phyloP scores from a whole-genome alignment of 2,329 filamentous ascomycete genomes.

The Xylariales sp. region DNA sequence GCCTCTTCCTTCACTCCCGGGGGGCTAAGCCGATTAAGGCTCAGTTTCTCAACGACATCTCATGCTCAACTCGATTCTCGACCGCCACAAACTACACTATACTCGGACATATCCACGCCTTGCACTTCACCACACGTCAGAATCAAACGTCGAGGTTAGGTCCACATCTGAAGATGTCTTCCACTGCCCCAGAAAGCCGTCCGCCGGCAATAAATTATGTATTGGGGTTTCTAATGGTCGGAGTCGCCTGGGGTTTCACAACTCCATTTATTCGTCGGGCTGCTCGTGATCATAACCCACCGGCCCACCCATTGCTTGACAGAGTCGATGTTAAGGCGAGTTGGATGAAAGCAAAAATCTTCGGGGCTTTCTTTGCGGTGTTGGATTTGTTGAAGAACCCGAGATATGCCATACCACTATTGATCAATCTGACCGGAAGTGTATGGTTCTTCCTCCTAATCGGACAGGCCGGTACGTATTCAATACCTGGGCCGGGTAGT shows the following conservation, averaged over 20 bases:
- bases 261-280: slow-evolving; percentile 89
- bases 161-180: slow-evolving; percentile 13
- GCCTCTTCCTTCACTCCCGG: background rate
- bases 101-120: background rate
- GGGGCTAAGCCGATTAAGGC: background rate
- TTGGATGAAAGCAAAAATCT: slow-evolving; percentile 58
- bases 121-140: too few species aligned
- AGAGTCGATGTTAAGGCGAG: slow-evolving; percentile 47
- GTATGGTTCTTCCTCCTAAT: slow-evolving; percentile 96
- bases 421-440: slow-evolving; percentile 87
- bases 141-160: too few species aligned
- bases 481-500: too few species aligned
- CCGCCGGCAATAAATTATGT: slow-evolving; percentile 73
- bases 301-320: slow-evolving; percentile 51
- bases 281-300: slow-evolving; percentile 68
- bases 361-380: slow-evolving; percentile 68
- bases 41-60: background rate
- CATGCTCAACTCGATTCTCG: too few species aligned
- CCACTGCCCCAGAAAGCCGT: slow-evolving; percentile 18
- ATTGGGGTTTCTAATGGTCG: slow-evolving; percentile 84
- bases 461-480: slow-evolving; percentile 72
- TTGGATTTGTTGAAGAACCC: slow-evolving; percentile 76
- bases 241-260: slow-evolving; percentile 88
- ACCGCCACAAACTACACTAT: too few species aligned
- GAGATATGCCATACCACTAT: slow-evolving; percentile 76